Percentiles rank a stretch among this genome's conserved stretches.
Evolutionary conservation across 129 eudicot species (phyloP).

Genomic region (Lactuca sativa): DNA sequence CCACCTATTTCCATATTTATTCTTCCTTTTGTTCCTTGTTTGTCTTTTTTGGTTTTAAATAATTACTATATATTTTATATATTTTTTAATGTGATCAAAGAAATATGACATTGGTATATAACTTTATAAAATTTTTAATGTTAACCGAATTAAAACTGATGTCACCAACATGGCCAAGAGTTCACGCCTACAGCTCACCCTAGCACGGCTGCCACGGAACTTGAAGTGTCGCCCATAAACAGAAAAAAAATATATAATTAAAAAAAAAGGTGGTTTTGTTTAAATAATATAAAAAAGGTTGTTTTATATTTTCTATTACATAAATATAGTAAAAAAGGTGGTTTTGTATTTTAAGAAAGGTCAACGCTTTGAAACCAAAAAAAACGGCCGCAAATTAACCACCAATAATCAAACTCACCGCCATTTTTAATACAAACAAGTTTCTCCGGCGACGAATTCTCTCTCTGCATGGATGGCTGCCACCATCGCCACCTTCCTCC

Average conservation of each 20-base stretch:
- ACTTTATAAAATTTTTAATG: not conserved
- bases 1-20: not conserved
- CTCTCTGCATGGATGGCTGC: conserved; percentile 42
- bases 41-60: not conserved
- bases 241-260: not conserved
- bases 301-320: no score
- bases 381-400: not conserved
- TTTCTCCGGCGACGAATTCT: conserved; percentile 5
- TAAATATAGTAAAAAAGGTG: not conserved
- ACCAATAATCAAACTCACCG: conserved; percentile 18
- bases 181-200: conserved; percentile 18
- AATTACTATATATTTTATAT: no score
- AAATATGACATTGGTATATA: no score
- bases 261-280: not conserved
- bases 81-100: no score
- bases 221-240: not conserved
- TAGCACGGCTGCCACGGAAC: conserved; percentile 11
- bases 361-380: conserved; percentile 26
- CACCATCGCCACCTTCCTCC: conserved; percentile 16
- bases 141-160: not conserved
- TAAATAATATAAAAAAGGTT: not conserved
- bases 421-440: conserved; percentile 16
- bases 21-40: not conserved
- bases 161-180: conserved; percentile 3
- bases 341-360: not conserved